These are phyloP conservation scores for Eucalyptus curtisii DNA, from an alignment of 345 rosid genomes.

Conservation along the genomic window DNA sequence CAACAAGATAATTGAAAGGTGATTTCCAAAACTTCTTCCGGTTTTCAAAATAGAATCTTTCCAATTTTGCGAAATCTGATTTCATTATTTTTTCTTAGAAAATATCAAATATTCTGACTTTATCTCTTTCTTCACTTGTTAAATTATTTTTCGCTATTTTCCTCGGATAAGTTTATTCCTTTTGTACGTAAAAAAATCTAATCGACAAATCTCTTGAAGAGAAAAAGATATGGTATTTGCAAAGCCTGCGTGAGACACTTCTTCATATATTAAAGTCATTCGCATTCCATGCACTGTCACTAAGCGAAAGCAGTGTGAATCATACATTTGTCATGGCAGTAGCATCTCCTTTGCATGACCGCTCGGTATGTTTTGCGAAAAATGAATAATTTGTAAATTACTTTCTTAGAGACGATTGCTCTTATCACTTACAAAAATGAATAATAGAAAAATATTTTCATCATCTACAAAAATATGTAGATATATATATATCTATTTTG, in stretches of 20 bases:
- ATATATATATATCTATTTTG: neutral
- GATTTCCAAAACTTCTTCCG: neutral
- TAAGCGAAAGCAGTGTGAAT: neutral
- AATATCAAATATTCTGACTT: neutral
- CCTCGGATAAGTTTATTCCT: neutral
- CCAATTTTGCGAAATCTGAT: neutral
- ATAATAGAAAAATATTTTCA: neutral
- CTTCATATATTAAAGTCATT: neutral
- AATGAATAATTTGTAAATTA: neutral
- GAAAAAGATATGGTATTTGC: neutral
- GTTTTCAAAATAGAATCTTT: neutral
- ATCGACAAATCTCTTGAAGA: neutral
- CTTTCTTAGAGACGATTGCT: rapidly evolving
- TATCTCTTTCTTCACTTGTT: neutral
- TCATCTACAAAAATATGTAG: neutral
- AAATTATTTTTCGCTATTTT: neutral
- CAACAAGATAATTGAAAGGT: neutral
- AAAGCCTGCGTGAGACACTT: neutral
- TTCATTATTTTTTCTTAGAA: neutral
- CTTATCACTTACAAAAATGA: neutral
- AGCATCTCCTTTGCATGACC: rapidly evolving
- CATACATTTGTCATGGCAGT: neutral
- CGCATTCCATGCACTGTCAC: neutral
- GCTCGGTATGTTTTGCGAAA: rapidly evolving
- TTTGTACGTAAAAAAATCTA: neutral